A percentile compares a stretch with the other conserved stretches of the same genome.
phyloP scores from a whole-genome alignment of 2,329 filamentous ascomycete genomes.

The Fusarium concolor region DNA sequence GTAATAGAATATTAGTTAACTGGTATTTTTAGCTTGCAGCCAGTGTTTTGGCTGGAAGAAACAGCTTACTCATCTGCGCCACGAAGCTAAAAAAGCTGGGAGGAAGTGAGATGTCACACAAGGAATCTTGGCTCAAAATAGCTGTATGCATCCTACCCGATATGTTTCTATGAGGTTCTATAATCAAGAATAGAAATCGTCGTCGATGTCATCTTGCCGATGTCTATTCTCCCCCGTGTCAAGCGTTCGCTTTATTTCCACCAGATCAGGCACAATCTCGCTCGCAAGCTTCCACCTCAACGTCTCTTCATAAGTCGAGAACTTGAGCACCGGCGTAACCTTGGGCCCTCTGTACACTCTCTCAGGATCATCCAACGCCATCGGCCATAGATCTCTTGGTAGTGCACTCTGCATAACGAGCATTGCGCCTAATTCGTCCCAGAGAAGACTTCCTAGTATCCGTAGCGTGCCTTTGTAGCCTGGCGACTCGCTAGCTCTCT shows the following conservation, averaged over 20 bases:
- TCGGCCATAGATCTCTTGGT: conserved; percentile 39
- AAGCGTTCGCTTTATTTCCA: accelerated
- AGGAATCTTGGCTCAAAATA: too few species aligned
- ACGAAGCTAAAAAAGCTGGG: too few species aligned
- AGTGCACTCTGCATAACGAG: conserved; percentile 46
- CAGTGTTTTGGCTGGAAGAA: background rate
- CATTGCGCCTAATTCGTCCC: conserved; percentile 46
- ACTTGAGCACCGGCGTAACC: conserved; percentile 8
- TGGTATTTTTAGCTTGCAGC: accelerated
- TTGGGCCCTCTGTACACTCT: conserved; percentile 33
- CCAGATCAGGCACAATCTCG: conserved; percentile 7
- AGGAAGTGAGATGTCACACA: too few species aligned
- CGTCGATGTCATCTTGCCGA: too few species aligned
- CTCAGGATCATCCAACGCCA: conserved; percentile 36
- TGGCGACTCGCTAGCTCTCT: conserved; percentile 2
- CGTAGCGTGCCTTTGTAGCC: conserved; percentile 40
- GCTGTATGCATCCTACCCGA: too few species aligned
- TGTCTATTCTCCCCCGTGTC: background rate
- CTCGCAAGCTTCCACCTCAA: conserved; percentile 14
- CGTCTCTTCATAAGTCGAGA: conserved; percentile 1
- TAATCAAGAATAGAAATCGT: background rate
- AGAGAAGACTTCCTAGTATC: conserved; percentile 41
- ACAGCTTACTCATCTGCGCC: background rate
- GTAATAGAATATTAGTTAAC: accelerated
- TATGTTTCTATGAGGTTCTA: too few species aligned